These are phyloP conservation scores for Scenedesmus sp. DNA, from an alignment of 163 green algal genomes.

Conservation along the genomic window DNA sequence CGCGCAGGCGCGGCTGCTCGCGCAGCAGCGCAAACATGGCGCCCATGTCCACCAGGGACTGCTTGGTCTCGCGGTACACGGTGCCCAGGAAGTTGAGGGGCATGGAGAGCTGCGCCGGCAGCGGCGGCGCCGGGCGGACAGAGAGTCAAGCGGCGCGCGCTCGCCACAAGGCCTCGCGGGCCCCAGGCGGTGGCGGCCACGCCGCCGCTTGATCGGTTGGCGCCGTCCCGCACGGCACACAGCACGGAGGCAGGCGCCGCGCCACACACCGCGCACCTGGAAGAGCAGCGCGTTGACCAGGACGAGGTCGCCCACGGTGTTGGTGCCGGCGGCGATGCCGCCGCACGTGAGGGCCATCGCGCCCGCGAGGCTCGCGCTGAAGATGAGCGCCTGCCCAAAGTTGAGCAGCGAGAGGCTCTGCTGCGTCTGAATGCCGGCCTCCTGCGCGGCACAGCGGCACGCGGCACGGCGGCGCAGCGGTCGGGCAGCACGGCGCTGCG, in stretches of 20 bases:
- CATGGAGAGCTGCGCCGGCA: constrained; percentile 82
- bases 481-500: not conserved
- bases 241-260: too few species aligned
- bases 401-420: constrained; percentile 93
- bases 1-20: constrained; percentile 43
- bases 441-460: not conserved
- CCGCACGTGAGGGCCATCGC: constrained; percentile 41
- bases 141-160: too few species aligned
- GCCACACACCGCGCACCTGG: constrained; percentile 71
- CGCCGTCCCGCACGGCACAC: too few species aligned
- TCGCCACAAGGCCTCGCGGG: too few species aligned
- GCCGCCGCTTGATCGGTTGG: too few species aligned
- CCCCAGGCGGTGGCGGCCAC: too few species aligned
- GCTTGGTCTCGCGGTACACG: constrained; percentile 96
- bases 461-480: too few species aligned
- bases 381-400: constrained; percentile 94
- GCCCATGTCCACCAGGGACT: constrained; percentile 96
- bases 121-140: not conserved
- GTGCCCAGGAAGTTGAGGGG: constrained; percentile 99
- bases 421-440: constrained; percentile 77
- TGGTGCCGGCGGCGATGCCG: constrained; percentile 74
- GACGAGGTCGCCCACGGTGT: constrained; percentile 97
- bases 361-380: constrained; percentile 75
- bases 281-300: constrained; percentile 99
- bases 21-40: constrained; percentile 92